These are phyloP conservation scores for Myxozyma vanderwaltii DNA, from an alignment of 805 yeast species.

Conservation along the genomic window DNA sequence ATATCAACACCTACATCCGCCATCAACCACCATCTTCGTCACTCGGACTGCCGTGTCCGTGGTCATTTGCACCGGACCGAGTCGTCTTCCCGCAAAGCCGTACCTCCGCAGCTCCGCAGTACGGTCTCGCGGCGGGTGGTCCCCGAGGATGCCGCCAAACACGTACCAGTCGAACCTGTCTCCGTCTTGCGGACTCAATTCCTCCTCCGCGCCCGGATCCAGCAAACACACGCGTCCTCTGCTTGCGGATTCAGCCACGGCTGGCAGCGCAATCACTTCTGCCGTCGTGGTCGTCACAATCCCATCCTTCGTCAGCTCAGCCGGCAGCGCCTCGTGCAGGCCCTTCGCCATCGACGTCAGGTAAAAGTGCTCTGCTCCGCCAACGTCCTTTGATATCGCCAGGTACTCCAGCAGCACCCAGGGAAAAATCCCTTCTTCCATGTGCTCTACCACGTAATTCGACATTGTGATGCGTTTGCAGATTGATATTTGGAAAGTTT, in stretches of 20 bases:
- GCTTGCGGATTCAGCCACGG: constrained; percentile 32
- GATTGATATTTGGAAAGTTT: not conserved
- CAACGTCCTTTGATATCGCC: constrained; percentile 81
- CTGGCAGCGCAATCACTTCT: constrained; percentile 54
- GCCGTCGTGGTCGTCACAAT: constrained; percentile 56
- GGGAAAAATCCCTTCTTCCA: constrained; percentile 95
- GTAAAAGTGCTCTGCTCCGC: constrained; percentile 64
- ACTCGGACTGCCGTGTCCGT: constrained; percentile 97
- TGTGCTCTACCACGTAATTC: constrained; percentile 76
- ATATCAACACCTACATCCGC: constrained; percentile 46
- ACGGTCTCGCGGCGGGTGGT: constrained; percentile 69
- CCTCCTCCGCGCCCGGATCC: constrained; percentile 83
- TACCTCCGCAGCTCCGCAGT: constrained; percentile 87
- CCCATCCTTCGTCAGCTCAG: constrained; percentile 57
- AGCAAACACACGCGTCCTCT: constrained; percentile 70
- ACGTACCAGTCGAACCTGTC: constrained; percentile 78
- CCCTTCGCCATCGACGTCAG: constrained; percentile 64
- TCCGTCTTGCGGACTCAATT: constrained; percentile 70
- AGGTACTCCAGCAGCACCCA: constrained; percentile 91
- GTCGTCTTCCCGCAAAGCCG: constrained; percentile 83
- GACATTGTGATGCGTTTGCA: not conserved
- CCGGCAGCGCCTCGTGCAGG: constrained; percentile 70
- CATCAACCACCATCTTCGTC: constrained; percentile 75
- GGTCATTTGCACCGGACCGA: constrained; percentile 91
- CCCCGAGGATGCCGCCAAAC: constrained; percentile 83